Evolutionary conservation across 768 basidiomycete species (phyloP).

Genomic region (Suillus bovinus): DNA sequence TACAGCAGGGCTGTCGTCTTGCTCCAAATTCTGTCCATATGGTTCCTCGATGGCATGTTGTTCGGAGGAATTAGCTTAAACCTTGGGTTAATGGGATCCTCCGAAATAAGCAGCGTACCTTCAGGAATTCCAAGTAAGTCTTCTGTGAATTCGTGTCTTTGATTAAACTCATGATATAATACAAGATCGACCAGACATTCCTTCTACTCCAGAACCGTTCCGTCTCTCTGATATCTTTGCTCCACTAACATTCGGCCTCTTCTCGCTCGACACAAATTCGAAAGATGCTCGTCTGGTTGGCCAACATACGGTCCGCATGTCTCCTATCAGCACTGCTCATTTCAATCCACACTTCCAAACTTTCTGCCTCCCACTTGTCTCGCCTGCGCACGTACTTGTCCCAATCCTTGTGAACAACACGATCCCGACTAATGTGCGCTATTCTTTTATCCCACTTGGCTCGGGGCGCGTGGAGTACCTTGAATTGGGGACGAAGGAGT

Average conservation of each 20-base stretch:
- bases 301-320: slow-evolving; percentile 89
- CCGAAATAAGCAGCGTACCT: slow-evolving; percentile 10
- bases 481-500: slow-evolving; percentile 61
- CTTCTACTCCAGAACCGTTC: slow-evolving; percentile 47
- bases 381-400: slow-evolving; percentile 58
- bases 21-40: slow-evolving; percentile 60
- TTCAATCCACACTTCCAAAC: slow-evolving; percentile 75
- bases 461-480: slow-evolving; percentile 50
- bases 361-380: slow-evolving; percentile 67
- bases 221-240: slow-evolving; percentile 50
- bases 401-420: slow-evolving; percentile 93
- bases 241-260: slow-evolving; percentile 50
- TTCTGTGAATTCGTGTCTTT: background rate
- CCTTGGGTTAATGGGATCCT: slow-evolving; percentile 30
- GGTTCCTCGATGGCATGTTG: slow-evolving; percentile 66
- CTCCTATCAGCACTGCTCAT: slow-evolving; percentile 90
- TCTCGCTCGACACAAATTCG: slow-evolving; percentile 38
- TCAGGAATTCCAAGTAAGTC: slow-evolving; percentile 34
- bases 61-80: slow-evolving; percentile 73
- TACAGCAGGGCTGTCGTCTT: slow-evolving; percentile 64
- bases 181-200: slow-evolving; percentile 37
- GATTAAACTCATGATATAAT: slow-evolving; percentile 11
- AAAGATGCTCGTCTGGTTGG: slow-evolving; percentile 71
- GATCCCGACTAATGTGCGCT: slow-evolving; percentile 65
- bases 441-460: slow-evolving; percentile 68